Evolutionary conservation across 1,284 basidiomycete species (phyloP).

Genomic region (Cryptococcus wingfieldii): DNA sequence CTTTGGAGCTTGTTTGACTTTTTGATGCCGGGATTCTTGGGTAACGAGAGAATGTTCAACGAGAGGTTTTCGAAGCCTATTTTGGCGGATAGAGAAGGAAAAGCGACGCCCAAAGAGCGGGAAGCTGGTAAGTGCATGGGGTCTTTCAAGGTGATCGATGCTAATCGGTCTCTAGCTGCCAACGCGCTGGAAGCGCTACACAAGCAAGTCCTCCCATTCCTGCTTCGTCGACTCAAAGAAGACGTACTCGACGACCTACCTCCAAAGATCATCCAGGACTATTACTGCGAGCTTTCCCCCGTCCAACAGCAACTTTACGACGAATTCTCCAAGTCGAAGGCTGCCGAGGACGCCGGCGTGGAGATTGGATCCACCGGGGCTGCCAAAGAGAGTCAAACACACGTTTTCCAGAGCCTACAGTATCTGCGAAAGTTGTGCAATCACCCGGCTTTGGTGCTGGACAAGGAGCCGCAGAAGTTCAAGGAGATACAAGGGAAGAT

Average conservation of each 20-base stretch:
- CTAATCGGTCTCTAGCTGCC: slow-evolving; percentile 58
- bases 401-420: slow-evolving; percentile 94
- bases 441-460: slow-evolving; percentile 86
- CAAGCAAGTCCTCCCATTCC: slow-evolving; percentile 98
- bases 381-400: slow-evolving; percentile 58
- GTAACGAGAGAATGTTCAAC: slow-evolving; percentile 90
- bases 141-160: neutral
- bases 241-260: slow-evolving; percentile 94
- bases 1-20: slow-evolving; percentile 99
- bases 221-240: slow-evolving; percentile 93
- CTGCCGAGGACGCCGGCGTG: slow-evolving; percentile 61
- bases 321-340: slow-evolving; percentile 80
- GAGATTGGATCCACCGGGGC: slow-evolving; percentile 51
- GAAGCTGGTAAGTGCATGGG: slow-evolving; percentile 69
- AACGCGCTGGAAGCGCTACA: slow-evolving; percentile 92
- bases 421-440: slow-evolving; percentile 98
- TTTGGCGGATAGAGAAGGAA: slow-evolving; percentile 89
- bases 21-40: slow-evolving; percentile 98
- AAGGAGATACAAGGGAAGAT: slow-evolving; percentile 62
- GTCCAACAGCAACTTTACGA: slow-evolving; percentile 92
- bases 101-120: slow-evolving; percentile 75
- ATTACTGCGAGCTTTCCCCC: slow-evolving; percentile 95
- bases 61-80: slow-evolving; percentile 97
- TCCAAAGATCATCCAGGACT: slow-evolving; percentile 99
- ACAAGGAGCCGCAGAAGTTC: slow-evolving; percentile 61